phyloP scores from a whole-genome alignment of 2,329 filamentous ascomycete genomes.

The Claviceps quebecensis region DNA sequence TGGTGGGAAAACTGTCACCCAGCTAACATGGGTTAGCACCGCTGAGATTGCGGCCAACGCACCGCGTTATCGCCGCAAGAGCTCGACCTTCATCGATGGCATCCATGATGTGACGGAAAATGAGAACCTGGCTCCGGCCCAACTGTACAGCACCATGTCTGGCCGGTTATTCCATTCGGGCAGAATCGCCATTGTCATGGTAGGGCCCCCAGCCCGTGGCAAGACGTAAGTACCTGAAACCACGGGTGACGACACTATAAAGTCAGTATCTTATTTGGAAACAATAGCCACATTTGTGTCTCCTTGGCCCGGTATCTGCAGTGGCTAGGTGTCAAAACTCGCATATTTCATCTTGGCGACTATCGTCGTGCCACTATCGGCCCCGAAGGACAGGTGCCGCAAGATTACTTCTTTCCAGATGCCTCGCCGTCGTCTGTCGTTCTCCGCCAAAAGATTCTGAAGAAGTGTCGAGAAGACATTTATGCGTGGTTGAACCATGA shows the following conservation, averaged over 20 bases:
- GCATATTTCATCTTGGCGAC: conserved; percentile 93
- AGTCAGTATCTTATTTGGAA: neutral
- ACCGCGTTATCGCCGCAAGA: conserved; percentile 77
- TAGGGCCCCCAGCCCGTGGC: conserved; percentile 83
- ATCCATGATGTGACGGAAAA: conserved; percentile 88
- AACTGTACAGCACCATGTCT: conserved; percentile 96
- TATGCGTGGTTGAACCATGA: conserved; percentile 94
- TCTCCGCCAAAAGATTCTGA: conserved; percentile 88
- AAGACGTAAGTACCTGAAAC: conserved; percentile 58
- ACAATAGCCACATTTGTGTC: conserved; percentile 71
- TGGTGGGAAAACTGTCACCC: neutral
- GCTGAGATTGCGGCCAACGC: conserved; percentile 86
- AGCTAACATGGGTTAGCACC: conserved; percentile 40
- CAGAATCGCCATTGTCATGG: conserved; percentile 92
- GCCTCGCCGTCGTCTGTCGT: conserved; percentile 87
- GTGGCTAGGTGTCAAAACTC: conserved; percentile 96
- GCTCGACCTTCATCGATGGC: conserved; percentile 91
- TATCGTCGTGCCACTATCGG: conserved; percentile 88
- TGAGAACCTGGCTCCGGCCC: conserved; percentile 73
- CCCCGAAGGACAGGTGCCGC: conserved; percentile 68
- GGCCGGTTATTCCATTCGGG: conserved; percentile 94
- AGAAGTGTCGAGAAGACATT: conserved; percentile 94
- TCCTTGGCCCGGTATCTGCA: conserved; percentile 87
- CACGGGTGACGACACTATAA: too few species aligned
- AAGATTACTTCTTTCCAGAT: conserved; percentile 96